Evolutionary conservation across 805 yeast genomes (phyloP).

Genomic region (Yarrowia phangngaensis): DNA sequence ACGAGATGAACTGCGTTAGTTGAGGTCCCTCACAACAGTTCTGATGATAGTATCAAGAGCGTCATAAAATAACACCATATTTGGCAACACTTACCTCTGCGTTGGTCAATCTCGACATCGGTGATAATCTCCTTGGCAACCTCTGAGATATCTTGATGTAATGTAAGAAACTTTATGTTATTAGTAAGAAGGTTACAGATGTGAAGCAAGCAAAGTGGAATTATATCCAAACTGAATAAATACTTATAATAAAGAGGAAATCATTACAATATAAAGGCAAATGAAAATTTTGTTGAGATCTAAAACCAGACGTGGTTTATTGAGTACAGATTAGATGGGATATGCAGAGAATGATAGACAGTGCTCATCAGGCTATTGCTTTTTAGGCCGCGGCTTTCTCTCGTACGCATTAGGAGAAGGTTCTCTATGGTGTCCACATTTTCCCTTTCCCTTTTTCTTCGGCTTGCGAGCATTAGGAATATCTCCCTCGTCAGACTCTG

Average conservation of each 20-base stretch:
- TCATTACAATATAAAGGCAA: not conserved
- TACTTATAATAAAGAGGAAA: no score
- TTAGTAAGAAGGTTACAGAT: no score
- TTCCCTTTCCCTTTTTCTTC: conserved; percentile 28
- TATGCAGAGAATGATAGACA: not conserved
- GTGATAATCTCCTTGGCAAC: no score
- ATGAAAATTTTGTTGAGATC: not conserved
- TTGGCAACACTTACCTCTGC: conserved; percentile 18
- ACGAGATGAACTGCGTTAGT: conserved; percentile 22
- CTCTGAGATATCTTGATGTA: not conserved
- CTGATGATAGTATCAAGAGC: no score
- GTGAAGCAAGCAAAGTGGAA: no score
- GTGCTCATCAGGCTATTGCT: conserved; percentile 2
- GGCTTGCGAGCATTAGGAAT: conserved; percentile 28
- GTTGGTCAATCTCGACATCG: conserved; percentile 16
- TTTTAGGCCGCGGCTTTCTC: conserved; percentile 55
- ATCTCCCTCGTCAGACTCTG: conserved; percentile 36
- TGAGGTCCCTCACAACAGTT: no score
- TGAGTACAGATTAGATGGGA: not conserved
- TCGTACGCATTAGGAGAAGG: conserved; percentile 82
- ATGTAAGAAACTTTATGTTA: no score
- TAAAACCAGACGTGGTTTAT: not conserved
- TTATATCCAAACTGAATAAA: no score
- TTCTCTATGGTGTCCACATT: conserved; percentile 37
- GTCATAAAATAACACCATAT: no score